phyloP scores from a whole-genome alignment of 352 stramenopile species.

The Globisporangium heterothallicum region DNA sequence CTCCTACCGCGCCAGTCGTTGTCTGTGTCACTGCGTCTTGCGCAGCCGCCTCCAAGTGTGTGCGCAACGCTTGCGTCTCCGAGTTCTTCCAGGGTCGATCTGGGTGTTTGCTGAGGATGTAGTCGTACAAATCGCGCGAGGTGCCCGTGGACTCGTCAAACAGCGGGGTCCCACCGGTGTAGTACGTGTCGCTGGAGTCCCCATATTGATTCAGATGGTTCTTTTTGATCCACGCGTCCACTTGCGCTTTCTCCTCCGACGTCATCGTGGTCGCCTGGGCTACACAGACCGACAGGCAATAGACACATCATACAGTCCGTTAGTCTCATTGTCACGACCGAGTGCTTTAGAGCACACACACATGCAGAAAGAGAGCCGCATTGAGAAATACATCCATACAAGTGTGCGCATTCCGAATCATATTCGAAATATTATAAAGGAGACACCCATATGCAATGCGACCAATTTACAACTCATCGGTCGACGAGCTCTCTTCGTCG shows the following conservation, averaged over 20 bases:
- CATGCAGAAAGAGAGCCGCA: too few relatives aligned
- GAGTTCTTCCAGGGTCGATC: constrained; percentile 47
- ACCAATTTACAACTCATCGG: background rate
- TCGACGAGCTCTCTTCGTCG: background rate
- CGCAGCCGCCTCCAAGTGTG: constrained; percentile 12
- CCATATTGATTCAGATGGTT: constrained; percentile 61
- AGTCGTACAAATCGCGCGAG: constrained; percentile 48
- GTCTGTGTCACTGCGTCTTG: constrained; percentile 7
- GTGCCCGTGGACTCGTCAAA: constrained; percentile 68
- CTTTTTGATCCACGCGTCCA: constrained; percentile 55
- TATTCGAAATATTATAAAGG: too few relatives aligned
- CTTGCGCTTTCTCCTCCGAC: constrained; percentile 42
- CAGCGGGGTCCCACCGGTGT: constrained; percentile 73
- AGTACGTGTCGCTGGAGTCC: constrained; percentile 44
- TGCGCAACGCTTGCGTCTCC: constrained; percentile 12
- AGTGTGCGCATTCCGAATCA: too few relatives aligned
- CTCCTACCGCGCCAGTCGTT: background rate
- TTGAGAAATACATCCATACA: background rate
- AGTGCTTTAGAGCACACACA: too few relatives aligned
- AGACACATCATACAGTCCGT: too few relatives aligned
- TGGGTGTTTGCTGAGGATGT: constrained; percentile 55
- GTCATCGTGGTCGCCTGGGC: background rate
- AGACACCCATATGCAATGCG: too few relatives aligned
- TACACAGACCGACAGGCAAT: background rate
- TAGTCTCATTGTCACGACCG: too few relatives aligned